Conservation (phyloP, 371 early-diverging fungal genomes). For the Saksenaea oblongispora region DNA sequence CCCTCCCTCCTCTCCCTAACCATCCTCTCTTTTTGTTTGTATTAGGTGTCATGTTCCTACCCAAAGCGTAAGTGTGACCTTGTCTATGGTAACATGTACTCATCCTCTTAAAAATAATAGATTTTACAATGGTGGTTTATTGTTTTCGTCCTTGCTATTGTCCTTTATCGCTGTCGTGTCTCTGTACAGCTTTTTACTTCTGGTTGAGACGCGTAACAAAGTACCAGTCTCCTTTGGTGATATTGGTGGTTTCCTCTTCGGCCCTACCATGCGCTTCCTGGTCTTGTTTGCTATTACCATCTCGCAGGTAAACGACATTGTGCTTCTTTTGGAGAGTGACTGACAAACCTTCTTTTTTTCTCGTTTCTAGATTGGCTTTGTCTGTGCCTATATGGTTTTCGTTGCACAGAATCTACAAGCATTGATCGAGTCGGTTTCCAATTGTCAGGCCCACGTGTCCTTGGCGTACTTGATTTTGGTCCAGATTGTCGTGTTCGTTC, state of each 20-base stretch:
- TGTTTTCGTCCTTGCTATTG: conserved; percentile 60
- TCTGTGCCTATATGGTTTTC: conserved; percentile 87
- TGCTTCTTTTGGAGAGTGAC: background rate
- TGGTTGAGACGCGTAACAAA: conserved; percentile 55
- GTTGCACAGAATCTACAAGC: conserved; percentile 83
- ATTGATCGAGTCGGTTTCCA: conserved; percentile 59
- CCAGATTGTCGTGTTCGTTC: conserved; percentile 77
- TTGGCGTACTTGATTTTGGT: conserved; percentile 59
- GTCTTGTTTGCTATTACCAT: conserved; percentile 71
- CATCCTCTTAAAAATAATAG: background rate
- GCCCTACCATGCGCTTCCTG: conserved; percentile 60
- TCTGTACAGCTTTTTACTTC: conserved; percentile 67
- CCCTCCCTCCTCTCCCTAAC: conserved; percentile 16
- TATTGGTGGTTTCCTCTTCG: conserved; percentile 74
- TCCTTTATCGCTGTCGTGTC: conserved; percentile 58
- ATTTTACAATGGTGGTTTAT: conserved; percentile 67
- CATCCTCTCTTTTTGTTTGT: background rate
- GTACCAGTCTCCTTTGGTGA: conserved; percentile 78
- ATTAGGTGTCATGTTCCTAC: conserved; percentile 75
- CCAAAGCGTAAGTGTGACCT: conserved; percentile 50
- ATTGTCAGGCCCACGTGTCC: conserved; percentile 49
- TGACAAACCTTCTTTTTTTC: background rate
- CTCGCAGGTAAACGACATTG: conserved; percentile 61
- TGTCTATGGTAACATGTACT: background rate
- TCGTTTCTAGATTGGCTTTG: conserved; percentile 85